Conservation (phyloP, 768 basidiomycete genomes). For the Lyophyllum shimeji region DNA sequence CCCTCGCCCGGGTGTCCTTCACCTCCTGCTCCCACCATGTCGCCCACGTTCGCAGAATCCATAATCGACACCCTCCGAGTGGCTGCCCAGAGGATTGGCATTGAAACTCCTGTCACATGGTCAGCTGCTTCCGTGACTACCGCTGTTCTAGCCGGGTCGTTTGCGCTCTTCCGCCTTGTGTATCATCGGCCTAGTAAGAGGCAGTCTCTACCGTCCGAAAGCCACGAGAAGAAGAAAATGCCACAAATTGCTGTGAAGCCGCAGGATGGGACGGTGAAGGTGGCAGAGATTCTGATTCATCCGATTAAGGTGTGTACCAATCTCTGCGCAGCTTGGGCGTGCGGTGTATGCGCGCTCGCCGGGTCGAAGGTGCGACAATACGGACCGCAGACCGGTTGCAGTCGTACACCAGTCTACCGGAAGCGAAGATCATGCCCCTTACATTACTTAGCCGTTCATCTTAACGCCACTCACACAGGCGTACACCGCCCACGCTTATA, state of each 20-base stretch:
- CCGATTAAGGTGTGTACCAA: constrained; percentile 58
- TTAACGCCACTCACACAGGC: background rate
- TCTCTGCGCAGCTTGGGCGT: background rate
- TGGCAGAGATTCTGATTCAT: constrained; percentile 62
- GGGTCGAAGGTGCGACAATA: background rate
- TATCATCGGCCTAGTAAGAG: background rate
- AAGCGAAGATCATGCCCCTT: background rate
- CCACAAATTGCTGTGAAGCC: constrained; percentile 9
- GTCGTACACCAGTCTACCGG: background rate
- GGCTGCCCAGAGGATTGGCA: constrained; percentile 6
- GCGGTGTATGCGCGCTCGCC: background rate
- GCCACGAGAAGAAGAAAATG: background rate
- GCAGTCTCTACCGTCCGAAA: background rate
- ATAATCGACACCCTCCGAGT: constrained; percentile 11
- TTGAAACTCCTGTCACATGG: constrained; percentile 10
- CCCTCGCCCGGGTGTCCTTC: background rate
- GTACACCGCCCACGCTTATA: too few species aligned
- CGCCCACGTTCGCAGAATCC: constrained; percentile 1
- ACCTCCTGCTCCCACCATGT: background rate
- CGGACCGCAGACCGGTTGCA: background rate
- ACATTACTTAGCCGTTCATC: background rate
- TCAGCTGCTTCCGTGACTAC: constrained; percentile 1
- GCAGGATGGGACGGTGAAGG: constrained; percentile 33
- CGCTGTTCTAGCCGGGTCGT: constrained; percentile 2
- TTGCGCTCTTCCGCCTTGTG: constrained; percentile 10